These are phyloP conservation scores for Massarina eburnea DNA, from an alignment of 2,329 filamentous ascomycete species.

Conservation along the genomic window DNA sequence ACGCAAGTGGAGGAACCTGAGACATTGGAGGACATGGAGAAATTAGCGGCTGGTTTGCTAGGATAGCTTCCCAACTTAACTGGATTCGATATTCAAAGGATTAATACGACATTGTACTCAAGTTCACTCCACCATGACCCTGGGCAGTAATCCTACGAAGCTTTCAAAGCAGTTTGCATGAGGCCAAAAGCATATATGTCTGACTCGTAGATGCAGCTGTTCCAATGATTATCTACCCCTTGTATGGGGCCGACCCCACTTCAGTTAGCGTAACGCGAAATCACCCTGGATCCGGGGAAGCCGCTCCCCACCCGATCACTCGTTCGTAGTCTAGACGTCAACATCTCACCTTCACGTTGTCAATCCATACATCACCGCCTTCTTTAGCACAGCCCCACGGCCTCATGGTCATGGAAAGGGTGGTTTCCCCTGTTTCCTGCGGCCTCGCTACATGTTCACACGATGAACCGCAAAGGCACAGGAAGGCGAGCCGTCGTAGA, in stretches of 20 bases:
- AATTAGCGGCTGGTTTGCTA: constrained; percentile 72
- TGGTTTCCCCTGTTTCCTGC: too few relatives aligned
- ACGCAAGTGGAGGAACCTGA: constrained; percentile 67
- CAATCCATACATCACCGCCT: not conserved
- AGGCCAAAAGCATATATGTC: too few relatives aligned
- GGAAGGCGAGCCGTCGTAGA: too few relatives aligned
- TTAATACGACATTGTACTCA: too few relatives aligned
- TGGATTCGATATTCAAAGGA: not conserved
- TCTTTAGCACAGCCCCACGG: not conserved
- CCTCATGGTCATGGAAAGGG: not conserved
- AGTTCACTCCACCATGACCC: too few relatives aligned
- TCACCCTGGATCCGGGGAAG: too few relatives aligned
- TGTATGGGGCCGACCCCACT: not conserved
- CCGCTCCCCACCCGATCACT: not conserved
- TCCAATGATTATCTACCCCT: too few relatives aligned
- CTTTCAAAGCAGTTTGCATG: too few relatives aligned
- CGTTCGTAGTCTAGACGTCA: not conserved
- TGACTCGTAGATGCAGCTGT: too few relatives aligned
- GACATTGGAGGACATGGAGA: constrained; percentile 77
- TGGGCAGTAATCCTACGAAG: too few relatives aligned
- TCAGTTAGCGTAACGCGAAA: not conserved
- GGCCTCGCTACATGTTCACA: too few relatives aligned
- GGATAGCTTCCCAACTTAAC: constrained; percentile 23
- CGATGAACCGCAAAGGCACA: too few relatives aligned
- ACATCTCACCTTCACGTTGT: not conserved